Base-by-base conservation (phyloP, 441 rosid genomes). In the Hura crepitans region DNA sequence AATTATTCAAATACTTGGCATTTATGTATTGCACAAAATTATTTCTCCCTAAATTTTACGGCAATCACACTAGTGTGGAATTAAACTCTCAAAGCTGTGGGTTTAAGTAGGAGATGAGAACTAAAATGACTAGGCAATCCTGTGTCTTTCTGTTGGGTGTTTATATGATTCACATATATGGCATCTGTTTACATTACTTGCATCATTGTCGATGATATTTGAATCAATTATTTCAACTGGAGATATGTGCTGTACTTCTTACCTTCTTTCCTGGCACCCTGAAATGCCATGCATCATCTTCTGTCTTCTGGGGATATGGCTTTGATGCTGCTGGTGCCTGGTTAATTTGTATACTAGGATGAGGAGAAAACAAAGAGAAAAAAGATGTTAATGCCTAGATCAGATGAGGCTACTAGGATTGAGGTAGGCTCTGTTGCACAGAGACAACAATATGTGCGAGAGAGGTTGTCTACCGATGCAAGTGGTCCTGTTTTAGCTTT, bases 301-400 rank as follows among this genome's bases (percentile, higher is more conserved):
- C n/a, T 12, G 22, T 67, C 13, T 4, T 46, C 49, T 69, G 14
- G 55, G 58, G 23, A 28, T n/a, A 10, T 56, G 28, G 20, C 54
- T 71, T 6, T 11, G 49, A 39, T 6, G 22, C 50, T 66, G 17
- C 37, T 14, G 27, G 31, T 27, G 67, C 53, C 68, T 18, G 18
- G 57, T 50, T 28, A 11, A 65, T 55, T 33, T 30, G 20, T 62
- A 39, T 28, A 28, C 70, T 63, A 85, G 89, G 91, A 83, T 60
- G 79, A 81, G 72, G 92, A 84, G 75, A 80, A 86, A 73, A 51
- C 83, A 0, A 83, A 74, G 85, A 81, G 82, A 72, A 83, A 79
- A 77, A 83, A 80, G 85, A 74, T 84, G 79, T 23, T 79, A 79
- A 62, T 78, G 31, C 65, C 80, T 35, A 77, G 62, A 80, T 13